Base-by-base conservation (phyloP, 1,284 basidiomycete species). In the Malassezia cuniculi region DNA sequence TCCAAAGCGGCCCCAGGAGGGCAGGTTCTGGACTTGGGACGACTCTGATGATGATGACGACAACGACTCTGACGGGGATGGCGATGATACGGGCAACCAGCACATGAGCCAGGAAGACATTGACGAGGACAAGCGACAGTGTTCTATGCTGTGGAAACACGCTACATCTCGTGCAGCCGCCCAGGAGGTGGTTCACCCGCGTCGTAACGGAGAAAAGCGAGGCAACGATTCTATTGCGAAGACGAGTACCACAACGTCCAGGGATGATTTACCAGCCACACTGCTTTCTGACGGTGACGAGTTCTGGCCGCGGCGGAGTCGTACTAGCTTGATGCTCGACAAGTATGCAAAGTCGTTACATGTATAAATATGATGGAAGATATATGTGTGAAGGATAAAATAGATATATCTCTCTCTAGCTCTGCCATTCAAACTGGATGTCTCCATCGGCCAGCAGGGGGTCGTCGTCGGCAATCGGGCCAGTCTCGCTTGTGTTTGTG, bases 401-500 rank as follows among this genome's bases (percentile, higher is more conserved):
- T n/a, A n/a, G n/a, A n/a, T n/a, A n/a, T n/a, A 31, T 8, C 29
- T 17, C 8, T 31, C 29, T 16, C 34, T 34, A 57, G 9, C 48
- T 54, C 14, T 48, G 50, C 59, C 60, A 61, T 27, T 66, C 63
- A 36, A 66, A 66, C 25, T 55, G 36, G 21, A 66, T 62, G 36
- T 66, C 63, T 10, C 63, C 63, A 7, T 49, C 49, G 30, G 57
- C 59, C 6, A 66, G 41, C 14, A 66, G 39, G 30, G 47, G 48
- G 26, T 65, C 60, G 16, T 61, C 55, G 16, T 54, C 57, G 3
- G 60, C 64, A 10, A 53, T 52, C 21, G 40, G 36, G 15, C 44
- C 39, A 16, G 49, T 55, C 15, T 54, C 60, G 5, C 24, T n/a
- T 16, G 21, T 18, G 4, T 19, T 10, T 14, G 12, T 9, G 15